These are phyloP conservation scores for Lachancea thermotolerans DNA, from an alignment of 805 yeast genomes.

Conservation along the genomic window DNA sequence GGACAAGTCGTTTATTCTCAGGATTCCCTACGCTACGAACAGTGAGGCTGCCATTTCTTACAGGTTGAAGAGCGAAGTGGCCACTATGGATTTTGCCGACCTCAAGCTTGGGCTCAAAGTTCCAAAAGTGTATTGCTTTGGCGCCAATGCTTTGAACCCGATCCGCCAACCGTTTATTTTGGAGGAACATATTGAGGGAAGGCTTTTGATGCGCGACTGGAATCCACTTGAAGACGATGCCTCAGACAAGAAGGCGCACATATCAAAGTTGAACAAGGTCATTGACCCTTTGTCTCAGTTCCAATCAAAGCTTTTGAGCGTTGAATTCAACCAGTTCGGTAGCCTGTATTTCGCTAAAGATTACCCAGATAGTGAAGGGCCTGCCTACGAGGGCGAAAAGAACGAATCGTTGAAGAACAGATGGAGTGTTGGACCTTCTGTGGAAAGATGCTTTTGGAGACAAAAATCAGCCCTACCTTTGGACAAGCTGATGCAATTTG, in stretches of 20 bases:
- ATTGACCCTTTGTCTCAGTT: conserved; percentile 69
- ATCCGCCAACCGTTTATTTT: conserved; percentile 70
- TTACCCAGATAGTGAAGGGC: conserved; percentile 36
- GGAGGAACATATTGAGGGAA: conserved; percentile 75
- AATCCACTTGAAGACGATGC: conserved; percentile 66
- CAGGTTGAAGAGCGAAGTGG: conserved; percentile 82
- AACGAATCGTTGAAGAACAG: conserved; percentile 45
- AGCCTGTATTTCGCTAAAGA: conserved; percentile 76
- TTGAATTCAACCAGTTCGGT: conserved; percentile 69
- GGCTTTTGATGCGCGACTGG: conserved; percentile 83
- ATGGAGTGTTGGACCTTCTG: conserved; percentile 89
- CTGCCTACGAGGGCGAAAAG: conserved; percentile 58
- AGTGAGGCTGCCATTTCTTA: conserved; percentile 57
- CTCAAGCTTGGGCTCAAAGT: conserved; percentile 59
- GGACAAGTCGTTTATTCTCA: conserved; percentile 57
- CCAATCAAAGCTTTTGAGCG: conserved; percentile 45
- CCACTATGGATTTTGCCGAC: conserved; percentile 78
- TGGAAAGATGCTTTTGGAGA: conserved; percentile 73
- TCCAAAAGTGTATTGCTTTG: conserved; percentile 67
- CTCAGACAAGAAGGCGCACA: conserved; percentile 40
- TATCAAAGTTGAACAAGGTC: conserved; percentile 48
- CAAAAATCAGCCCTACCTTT: conserved; percentile 50
- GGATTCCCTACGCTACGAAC: conserved; percentile 79
- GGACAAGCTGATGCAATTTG: conserved; percentile 40
- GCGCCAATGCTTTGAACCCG: conserved; percentile 53